phyloP scores from a whole-genome alignment of 805 yeast species.

The Wickerhamiella musiphila region DNA sequence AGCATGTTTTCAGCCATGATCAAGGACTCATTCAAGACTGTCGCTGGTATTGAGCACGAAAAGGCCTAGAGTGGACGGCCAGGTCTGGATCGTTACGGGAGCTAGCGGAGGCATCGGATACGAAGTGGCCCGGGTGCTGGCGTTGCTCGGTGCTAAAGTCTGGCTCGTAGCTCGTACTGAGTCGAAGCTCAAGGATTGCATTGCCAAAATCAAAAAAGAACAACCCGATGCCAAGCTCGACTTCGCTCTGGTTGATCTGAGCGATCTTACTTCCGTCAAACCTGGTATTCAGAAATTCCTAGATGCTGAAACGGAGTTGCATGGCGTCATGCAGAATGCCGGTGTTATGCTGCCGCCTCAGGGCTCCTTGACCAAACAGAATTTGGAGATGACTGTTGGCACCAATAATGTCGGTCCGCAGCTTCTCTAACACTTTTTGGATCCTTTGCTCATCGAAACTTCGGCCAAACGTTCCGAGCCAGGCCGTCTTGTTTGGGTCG shows the following conservation, averaged over 20 bases:
- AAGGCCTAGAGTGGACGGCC: no score
- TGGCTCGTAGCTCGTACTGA: constrained; percentile 24
- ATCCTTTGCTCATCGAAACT: constrained; percentile 24
- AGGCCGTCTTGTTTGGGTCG: constrained; percentile 30
- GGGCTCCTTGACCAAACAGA: constrained; percentile 26
- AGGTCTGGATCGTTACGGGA: constrained; percentile 18
- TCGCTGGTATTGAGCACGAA: no score
- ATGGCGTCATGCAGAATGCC: constrained; percentile 17
- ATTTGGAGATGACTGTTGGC: constrained; percentile 30
- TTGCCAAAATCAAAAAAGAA: constrained; percentile 17
- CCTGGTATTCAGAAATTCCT: constrained; percentile 12
- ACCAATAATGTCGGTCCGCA: constrained; percentile 32
- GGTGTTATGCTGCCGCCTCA: constrained; percentile 19
- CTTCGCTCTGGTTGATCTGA: constrained; percentile 10
- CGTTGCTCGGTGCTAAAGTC: constrained; percentile 19
- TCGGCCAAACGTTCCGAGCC: constrained; percentile 14
- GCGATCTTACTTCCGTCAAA: constrained; percentile 14
- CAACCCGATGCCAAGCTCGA: constrained; percentile 14
- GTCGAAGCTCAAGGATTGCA: constrained; percentile 20
- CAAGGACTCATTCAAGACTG: no score
- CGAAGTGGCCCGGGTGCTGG: constrained; percentile 7
- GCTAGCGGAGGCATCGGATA: constrained; percentile 14
- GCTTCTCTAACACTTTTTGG: constrained; percentile 23
- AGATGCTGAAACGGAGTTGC: constrained; percentile 4
- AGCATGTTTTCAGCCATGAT: no score